Percentiles rank a stretch among this genome's conserved stretches.
phyloP scores from a whole-genome alignment of 2,329 filamentous ascomycete species.

The Fonsecaea pedrosoi region DNA sequence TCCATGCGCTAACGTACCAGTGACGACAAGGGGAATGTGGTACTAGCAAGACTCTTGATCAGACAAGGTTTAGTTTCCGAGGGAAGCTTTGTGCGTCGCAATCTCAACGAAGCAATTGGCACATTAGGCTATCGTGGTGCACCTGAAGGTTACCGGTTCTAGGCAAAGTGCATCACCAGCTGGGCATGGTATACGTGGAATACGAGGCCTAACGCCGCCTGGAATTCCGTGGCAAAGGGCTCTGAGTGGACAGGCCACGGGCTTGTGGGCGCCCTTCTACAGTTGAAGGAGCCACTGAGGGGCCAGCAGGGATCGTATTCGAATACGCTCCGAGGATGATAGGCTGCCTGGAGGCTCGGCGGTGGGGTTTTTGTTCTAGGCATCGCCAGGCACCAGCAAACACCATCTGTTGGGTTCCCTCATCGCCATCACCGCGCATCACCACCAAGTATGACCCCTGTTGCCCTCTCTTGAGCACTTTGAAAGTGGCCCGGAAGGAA shows the following conservation, averaged over 20 bases:
- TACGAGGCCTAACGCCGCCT: neutral
- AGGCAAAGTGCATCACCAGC: neutral
- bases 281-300: neutral
- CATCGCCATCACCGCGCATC: too few species aligned
- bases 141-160: neutral
- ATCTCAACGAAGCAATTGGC: neutral
- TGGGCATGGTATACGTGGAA: conserved; percentile 4
- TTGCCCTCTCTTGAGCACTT: too few species aligned
- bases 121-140: neutral
- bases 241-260: neutral
- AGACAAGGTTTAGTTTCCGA: neutral
- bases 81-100: neutral
- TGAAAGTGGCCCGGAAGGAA: neutral
- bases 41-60: neutral
- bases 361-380: neutral
- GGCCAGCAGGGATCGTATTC: neutral
- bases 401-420: too few species aligned
- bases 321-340: neutral
- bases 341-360: neutral
- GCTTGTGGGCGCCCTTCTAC: neutral
- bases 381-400: neutral
- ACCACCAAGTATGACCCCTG: too few species aligned
- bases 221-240: neutral
- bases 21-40: conserved; percentile 3
- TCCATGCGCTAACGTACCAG: neutral